Percentiles rank a stretch among this genome's conserved stretches.
Evolutionary conservation across 202 grass and related monocot genomes (phyloP).

Genomic region (Digitaria exilis): DNA sequence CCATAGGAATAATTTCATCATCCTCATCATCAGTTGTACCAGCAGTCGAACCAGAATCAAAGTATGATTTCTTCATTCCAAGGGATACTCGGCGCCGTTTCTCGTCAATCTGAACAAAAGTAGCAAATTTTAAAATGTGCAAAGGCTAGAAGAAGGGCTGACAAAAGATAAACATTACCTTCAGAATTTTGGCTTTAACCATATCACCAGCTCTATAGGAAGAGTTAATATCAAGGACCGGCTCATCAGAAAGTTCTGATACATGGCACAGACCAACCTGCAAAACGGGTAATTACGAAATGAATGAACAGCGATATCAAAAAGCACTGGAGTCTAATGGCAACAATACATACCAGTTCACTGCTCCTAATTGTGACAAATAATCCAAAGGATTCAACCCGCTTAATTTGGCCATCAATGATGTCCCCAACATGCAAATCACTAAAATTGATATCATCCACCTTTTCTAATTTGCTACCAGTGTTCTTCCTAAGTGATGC

Average conservation of each 20-base stretch:
- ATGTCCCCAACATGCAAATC: conserved; percentile 74
- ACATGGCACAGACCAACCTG: conserved; percentile 96
- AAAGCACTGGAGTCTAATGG: not conserved
- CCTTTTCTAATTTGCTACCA: conserved; percentile 54
- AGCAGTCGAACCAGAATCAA: conserved; percentile 39
- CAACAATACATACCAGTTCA: conserved; percentile 61
- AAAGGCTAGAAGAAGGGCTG: conserved; percentile 1
- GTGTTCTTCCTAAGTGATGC: conserved; percentile 64
- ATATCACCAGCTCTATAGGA: conserved; percentile 75
- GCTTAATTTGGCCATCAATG: conserved; percentile 78
- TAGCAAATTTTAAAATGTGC: conserved; percentile 5
- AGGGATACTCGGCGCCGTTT: conserved; percentile 71
- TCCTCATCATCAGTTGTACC: conserved; percentile 42
- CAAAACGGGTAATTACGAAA: conserved; percentile 37
- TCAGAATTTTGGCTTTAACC: conserved; percentile 83
- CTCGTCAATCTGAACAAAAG: conserved; percentile 65
- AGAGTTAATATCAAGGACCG: conserved; percentile 66
- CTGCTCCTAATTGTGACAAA: conserved; percentile 73
- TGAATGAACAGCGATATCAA: conserved; percentile 1
- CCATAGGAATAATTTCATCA: conserved; percentile 33
- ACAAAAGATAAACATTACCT: conserved; percentile 48
- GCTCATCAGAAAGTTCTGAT: conserved; percentile 92
- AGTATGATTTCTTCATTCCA: conserved; percentile 89
- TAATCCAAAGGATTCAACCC: conserved; percentile 83
- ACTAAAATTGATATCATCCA: conserved; percentile 42